phyloP scores from a whole-genome alignment of 73 alveolate species.

The Paramecium caudatum region DNA sequence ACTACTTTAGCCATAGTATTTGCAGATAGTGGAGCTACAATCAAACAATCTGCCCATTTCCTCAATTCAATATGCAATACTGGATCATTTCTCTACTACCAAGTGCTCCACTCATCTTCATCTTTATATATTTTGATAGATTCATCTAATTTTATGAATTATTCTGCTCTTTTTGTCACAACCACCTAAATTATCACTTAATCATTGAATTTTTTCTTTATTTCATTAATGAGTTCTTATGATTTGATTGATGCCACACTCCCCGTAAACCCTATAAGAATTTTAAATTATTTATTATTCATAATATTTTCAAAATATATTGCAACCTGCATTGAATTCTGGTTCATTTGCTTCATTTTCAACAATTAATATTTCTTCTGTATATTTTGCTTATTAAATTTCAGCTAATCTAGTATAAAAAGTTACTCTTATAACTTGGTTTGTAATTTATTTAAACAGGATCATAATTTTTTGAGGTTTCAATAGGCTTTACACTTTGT shows the following conservation, averaged over 20 bases:
- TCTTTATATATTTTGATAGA: slow-evolving; percentile 66
- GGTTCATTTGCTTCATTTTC: slow-evolving; percentile 25
- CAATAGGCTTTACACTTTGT: background rate
- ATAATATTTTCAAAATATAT: slow-evolving; percentile 8
- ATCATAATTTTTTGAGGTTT: background rate
- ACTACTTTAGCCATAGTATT: slow-evolving; percentile 91
- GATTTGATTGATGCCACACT: slow-evolving; percentile 87
- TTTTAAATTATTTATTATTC: background rate
- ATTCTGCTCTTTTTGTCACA: slow-evolving; percentile 1
- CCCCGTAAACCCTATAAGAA: slow-evolving; percentile 76
- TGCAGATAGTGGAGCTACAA: slow-evolving; percentile 93
- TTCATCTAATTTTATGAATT: slow-evolving; percentile 41
- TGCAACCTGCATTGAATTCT: slow-evolving; percentile 27
- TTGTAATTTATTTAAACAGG: background rate
- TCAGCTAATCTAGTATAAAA: background rate
- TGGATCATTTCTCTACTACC: slow-evolving; percentile 87
- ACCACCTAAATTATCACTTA: background rate
- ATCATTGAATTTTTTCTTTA: slow-evolving; percentile 13
- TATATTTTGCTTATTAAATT: background rate
- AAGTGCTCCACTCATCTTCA: slow-evolving; percentile 86
- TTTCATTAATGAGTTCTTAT: slow-evolving; percentile 56
- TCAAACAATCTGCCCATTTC: slow-evolving; percentile 82
- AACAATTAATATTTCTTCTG: background rate
- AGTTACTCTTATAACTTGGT: slow-evolving; percentile 1
- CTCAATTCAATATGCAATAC: slow-evolving; percentile 91